phyloP scores from a whole-genome alignment of 345 rosid species.

The Syzygium jambos region DNA sequence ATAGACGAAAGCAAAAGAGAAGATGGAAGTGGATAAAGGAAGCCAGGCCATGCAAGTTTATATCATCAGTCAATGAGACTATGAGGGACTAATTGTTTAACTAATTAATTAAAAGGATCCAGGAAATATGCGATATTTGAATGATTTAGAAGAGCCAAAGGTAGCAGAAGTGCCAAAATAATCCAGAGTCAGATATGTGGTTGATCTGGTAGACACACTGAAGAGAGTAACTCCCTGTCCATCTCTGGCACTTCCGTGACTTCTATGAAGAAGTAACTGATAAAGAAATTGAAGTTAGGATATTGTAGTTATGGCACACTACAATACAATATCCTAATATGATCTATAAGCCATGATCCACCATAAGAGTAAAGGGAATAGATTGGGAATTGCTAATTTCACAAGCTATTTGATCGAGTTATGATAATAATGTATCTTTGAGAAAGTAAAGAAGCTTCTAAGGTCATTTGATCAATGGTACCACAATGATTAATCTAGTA shows the following conservation, averaged over 20 bases:
- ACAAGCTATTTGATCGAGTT: not conserved
- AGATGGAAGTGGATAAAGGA: not conserved
- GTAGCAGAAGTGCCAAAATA: not conserved
- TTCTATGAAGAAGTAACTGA: not conserved
- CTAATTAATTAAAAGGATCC: not conserved
- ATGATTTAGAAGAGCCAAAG: not conserved
- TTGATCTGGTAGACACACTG: not conserved
- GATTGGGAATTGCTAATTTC: not conserved
- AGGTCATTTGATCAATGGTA: not conserved
- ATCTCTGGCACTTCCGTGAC: not conserved
- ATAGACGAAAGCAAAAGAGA: not conserved
- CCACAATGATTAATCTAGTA: not conserved
- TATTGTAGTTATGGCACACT: not conserved
- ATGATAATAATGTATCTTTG: not conserved
- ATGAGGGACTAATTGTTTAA: rapidly evolving
- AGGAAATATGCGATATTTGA: not conserved
- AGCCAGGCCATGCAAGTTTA: not conserved
- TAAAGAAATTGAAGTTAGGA: not conserved
- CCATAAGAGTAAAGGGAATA: not conserved
- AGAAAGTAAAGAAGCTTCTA: not conserved
- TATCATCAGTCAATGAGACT: not conserved
- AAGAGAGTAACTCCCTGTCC: not conserved
- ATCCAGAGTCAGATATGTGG: not conserved
- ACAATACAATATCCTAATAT: not conserved
- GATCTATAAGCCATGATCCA: not conserved